These are phyloP conservation scores for Apiotrichum mycotoxinovorans DNA, from an alignment of 1,284 basidiomycete species.

Conservation along the genomic window DNA sequence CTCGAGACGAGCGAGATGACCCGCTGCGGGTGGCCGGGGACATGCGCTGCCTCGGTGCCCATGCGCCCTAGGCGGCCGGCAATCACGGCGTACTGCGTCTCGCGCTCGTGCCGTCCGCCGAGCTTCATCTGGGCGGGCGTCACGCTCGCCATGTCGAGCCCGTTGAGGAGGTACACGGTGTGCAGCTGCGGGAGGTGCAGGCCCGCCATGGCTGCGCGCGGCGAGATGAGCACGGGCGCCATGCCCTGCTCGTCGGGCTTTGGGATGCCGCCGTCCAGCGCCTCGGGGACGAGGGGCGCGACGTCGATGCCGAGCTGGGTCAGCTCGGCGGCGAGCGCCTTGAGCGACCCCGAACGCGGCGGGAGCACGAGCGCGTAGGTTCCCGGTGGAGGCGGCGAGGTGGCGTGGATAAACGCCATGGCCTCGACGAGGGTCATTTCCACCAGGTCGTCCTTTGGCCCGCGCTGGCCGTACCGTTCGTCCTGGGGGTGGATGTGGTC, in stretches of 20 bases:
- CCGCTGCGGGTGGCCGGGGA: conserved; percentile 9
- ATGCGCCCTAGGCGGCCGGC: conserved; percentile 34
- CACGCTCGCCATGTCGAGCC: conserved; percentile 29
- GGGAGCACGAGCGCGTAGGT: conserved; percentile 27
- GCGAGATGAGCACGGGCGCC: conserved; percentile 20
- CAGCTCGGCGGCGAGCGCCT: conserved; percentile 17
- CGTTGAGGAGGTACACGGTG: conserved; percentile 33
- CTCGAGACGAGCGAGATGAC: conserved; percentile 28
- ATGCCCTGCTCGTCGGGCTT: conserved; percentile 1
- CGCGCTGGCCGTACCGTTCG: not conserved
- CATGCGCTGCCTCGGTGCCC: conserved; percentile 12
- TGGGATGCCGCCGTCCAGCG: conserved; percentile 11
- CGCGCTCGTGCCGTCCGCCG: conserved; percentile 16
- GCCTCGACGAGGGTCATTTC: conserved; percentile 21
- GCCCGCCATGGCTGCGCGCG: conserved; percentile 27
- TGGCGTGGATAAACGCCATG: conserved; percentile 29
- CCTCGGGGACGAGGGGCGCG: conserved; percentile 25
- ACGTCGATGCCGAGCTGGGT: conserved; percentile 17
- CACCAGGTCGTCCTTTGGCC: not conserved
- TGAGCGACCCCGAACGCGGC: conserved; percentile 27
- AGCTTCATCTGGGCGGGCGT: conserved; percentile 14
- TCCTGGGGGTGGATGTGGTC: not conserved
- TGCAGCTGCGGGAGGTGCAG: conserved; percentile 30
- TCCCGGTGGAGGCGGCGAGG: conserved; percentile 26
- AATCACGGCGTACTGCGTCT: conserved; percentile 25